phyloP scores from a whole-genome alignment of 495 filamentous ascomycete genomes.

The Clavariopsis aquatica region DNA sequence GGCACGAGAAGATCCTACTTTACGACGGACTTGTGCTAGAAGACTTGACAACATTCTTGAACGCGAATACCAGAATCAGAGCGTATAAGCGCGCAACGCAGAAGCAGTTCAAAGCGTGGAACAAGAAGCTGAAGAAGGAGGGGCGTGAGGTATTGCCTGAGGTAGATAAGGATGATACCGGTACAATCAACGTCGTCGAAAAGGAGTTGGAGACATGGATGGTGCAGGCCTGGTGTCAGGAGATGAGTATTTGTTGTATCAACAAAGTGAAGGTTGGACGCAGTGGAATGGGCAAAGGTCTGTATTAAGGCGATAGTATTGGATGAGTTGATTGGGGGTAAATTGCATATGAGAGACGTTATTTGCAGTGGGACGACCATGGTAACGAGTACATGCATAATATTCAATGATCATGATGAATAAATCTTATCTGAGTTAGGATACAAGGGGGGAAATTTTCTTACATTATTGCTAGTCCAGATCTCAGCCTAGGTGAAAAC shows the following conservation, averaged over 20 bases:
- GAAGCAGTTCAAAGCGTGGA: slow-evolving; percentile 27
- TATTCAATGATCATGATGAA: too few relatives aligned
- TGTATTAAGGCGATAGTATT: slow-evolving; percentile 5
- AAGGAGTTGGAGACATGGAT: slow-evolving; percentile 24
- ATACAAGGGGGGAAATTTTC: too few relatives aligned
- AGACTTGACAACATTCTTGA: slow-evolving; percentile 82
- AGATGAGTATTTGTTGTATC: slow-evolving; percentile 41
- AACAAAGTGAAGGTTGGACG: slow-evolving; percentile 33
- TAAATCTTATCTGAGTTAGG: too few relatives aligned
- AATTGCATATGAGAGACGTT: not conserved
- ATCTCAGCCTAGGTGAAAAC: too few relatives aligned
- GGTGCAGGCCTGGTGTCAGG: slow-evolving; percentile 25
- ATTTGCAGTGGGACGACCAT: too few relatives aligned
- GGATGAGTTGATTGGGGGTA: not conserved
- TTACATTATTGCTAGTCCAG: too few relatives aligned
- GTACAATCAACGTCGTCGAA: slow-evolving; percentile 5
- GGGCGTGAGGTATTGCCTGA: not conserved
- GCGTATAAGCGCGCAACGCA: slow-evolving; percentile 24
- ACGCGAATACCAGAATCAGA: slow-evolving; percentile 53
- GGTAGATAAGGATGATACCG: not conserved
- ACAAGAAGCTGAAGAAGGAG: slow-evolving; percentile 1
- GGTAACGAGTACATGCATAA: too few relatives aligned
- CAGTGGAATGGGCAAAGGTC: slow-evolving; percentile 12
- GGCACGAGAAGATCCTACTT: slow-evolving; percentile 89
- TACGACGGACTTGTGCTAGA: slow-evolving; percentile 91